Evolutionary conservation across 768 basidiomycete genomes (phyloP).

Genomic region (Kwoniella botswanensis): DNA sequence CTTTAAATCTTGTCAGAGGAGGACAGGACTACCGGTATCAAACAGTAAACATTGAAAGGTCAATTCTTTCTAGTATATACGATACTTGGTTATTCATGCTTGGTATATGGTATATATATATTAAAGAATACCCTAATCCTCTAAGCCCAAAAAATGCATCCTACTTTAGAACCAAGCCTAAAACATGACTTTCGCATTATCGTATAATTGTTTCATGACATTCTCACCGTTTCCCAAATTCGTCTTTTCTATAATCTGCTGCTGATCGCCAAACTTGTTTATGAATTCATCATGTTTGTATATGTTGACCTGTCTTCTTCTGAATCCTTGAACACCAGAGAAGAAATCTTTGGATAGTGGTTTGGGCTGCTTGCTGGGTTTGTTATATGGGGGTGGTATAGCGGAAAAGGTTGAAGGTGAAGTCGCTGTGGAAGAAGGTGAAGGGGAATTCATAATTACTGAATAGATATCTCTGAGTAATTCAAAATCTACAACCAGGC

Average conservation of each 20-base stretch:
- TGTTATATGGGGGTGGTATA: constrained; percentile 62
- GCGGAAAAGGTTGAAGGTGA: constrained; percentile 59
- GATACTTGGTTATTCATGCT: background rate
- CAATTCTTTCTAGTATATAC: background rate
- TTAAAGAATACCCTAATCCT: no score
- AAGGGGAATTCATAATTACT: constrained; percentile 64
- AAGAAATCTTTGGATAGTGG: constrained; percentile 56
- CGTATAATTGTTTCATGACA: constrained; percentile 84
- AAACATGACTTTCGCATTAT: constrained; percentile 92
- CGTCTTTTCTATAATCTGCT: constrained; percentile 68
- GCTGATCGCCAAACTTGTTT: constrained; percentile 69
- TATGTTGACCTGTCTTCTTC: constrained; percentile 79
- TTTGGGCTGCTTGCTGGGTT: background rate
- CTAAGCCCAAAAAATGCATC: no score
- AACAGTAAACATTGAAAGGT: no score
- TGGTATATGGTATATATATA: background rate
- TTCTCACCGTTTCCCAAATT: constrained; percentile 80
- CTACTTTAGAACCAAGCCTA: constrained; percentile 50
- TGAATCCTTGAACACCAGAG: constrained; percentile 71
- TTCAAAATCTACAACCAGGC: constrained; percentile 65
- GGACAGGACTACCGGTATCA: no score
- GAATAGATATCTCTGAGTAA: constrained; percentile 89
- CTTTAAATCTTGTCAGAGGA: no score
- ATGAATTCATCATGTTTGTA: constrained; percentile 89
- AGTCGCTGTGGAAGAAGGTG: constrained; percentile 50